Evolutionary conservation across 129 eudicot species (phyloP).

Genomic region (Chrysanthemum seticuspe): DNA sequence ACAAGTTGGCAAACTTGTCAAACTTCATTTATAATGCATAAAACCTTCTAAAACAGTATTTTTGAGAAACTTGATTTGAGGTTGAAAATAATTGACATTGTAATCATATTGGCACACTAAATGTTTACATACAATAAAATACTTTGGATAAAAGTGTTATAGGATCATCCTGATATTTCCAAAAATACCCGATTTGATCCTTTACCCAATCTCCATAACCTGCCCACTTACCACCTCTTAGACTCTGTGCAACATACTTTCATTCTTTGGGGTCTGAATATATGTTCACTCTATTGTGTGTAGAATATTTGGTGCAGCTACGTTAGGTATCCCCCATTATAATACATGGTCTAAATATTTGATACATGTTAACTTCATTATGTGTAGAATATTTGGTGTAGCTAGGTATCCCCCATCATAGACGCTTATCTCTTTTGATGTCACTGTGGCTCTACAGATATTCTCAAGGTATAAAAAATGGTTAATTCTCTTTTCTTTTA

Average conservation of each 20-base stretch:
- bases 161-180: too few relatives aligned
- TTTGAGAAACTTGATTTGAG: neutral
- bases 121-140: too few relatives aligned
- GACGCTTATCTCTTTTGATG: conserved; percentile 30
- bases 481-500: neutral
- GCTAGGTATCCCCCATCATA: conserved; percentile 37
- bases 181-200: too few relatives aligned
- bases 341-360: too few relatives aligned
- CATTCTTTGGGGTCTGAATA: neutral
- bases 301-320: too few relatives aligned
- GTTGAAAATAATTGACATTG: too few relatives aligned
- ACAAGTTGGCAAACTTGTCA: neutral
- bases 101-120: too few relatives aligned
- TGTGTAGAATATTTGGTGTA: conserved; percentile 49
- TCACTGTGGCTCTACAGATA: conserved; percentile 38
- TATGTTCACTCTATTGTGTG: too few relatives aligned
- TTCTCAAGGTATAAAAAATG: conserved; percentile 23
- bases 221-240: neutral
- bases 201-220: too few relatives aligned
- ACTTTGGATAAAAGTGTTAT: too few relatives aligned
- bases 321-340: too few relatives aligned
- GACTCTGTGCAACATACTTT: neutral
- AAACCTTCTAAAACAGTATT: neutral
- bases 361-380: neutral
- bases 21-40: neutral